Percentiles rank a stretch among this genome's conserved stretches.
Evolutionary conservation across 495 filamentous ascomycete genomes (phyloP).

Genomic region (Parachaetomium inaequale): DNA sequence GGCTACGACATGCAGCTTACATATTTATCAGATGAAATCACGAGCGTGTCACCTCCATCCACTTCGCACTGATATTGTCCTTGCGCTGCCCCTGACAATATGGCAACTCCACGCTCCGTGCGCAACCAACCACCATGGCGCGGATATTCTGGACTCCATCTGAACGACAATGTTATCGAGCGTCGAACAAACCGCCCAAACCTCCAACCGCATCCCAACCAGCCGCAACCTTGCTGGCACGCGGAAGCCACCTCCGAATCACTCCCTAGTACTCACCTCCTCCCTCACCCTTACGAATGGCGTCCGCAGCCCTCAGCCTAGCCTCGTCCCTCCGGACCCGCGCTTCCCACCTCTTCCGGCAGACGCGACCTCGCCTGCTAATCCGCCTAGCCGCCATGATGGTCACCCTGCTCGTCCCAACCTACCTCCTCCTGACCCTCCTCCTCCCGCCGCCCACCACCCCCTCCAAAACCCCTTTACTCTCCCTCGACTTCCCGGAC

Average conservation of each 20-base stretch:
- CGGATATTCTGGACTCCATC: neutral
- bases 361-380: neutral
- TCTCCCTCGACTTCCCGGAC: slow-evolving; percentile 36
- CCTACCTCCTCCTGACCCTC: neutral
- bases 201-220: neutral
- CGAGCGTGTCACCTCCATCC: neutral
- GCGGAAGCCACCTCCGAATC: neutral
- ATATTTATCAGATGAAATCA: neutral
- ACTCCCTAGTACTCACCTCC: neutral
- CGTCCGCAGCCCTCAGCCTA: neutral
- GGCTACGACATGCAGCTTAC: neutral
- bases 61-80: neutral
- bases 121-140: neutral
- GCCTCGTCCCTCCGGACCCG: neutral
- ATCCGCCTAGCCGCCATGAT: neutral
- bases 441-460: neutral
- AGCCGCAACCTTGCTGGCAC: neutral
- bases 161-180: neutral
- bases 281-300: neutral
- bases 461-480: slow-evolving; percentile 5
- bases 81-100: neutral
- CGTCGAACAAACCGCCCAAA: too few relatives aligned
- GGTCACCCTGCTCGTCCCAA: neutral
- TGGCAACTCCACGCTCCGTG: neutral
- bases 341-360: neutral